Percentiles rank a stretch among this genome's conserved stretches.
Conservation (phyloP, 345 rosid species). For the Alliaria petiolata region DNA sequence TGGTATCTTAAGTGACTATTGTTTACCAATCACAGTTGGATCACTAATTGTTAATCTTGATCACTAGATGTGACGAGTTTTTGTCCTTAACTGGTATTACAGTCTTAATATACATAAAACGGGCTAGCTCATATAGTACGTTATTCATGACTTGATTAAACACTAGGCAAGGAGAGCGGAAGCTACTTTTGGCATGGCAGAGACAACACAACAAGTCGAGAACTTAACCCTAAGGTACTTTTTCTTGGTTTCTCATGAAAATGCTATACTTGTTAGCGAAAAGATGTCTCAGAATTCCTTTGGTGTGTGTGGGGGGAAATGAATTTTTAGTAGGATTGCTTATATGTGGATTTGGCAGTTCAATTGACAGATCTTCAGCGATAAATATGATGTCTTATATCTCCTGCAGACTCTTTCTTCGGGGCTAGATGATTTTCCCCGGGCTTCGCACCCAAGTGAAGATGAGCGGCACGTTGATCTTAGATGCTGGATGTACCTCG, state of each 20-base stretch:
- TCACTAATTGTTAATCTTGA: neutral
- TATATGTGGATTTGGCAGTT: neutral
- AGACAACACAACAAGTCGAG: constrained; percentile 59
- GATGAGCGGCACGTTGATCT: constrained; percentile 97
- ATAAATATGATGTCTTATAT: constrained; percentile 4
- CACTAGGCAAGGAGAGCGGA: constrained; percentile 65
- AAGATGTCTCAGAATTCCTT: neutral
- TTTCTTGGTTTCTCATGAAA: constrained; percentile 10
- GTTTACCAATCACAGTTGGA: neutral
- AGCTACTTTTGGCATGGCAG: constrained; percentile 98
- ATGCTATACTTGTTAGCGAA: too few species aligned
- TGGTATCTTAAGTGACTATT: neutral
- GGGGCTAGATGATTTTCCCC: constrained; percentile 97
- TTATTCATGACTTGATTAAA: neutral
- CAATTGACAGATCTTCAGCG: neutral
- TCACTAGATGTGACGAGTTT: neutral
- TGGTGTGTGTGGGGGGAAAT: neutral
- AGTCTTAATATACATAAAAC: neutral
- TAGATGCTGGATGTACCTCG: constrained; percentile 98
- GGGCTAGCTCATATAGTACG: neutral
- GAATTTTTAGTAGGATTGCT: neutral
- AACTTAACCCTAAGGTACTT: constrained; percentile 90
- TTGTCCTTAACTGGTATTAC: neutral
- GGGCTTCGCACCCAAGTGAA: constrained; percentile 88
- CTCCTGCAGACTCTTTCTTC: constrained; percentile 45